Conservation (phyloP, 352 stramenopile species). For the Pythium aphanidermatum region DNA sequence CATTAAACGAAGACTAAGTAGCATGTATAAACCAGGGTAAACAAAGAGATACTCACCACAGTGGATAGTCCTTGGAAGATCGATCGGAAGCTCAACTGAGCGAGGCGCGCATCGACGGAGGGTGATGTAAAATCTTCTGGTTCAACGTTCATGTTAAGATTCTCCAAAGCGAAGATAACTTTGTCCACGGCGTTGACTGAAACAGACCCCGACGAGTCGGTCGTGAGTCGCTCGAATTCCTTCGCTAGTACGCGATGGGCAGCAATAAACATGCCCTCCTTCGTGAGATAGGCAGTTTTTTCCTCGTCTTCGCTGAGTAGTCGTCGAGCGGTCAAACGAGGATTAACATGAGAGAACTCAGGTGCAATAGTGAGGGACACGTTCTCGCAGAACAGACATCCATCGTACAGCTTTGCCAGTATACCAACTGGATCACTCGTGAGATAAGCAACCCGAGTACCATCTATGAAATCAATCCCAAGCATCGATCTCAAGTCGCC, state of each 20-base stretch:
- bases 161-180: constrained; percentile 65
- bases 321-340: constrained; percentile 40
- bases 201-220: constrained; percentile 30
- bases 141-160: constrained; percentile 66
- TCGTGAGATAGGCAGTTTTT: constrained; percentile 42
- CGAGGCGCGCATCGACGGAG: constrained; percentile 32
- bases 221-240: constrained; percentile 54
- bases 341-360: constrained; percentile 68
- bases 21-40: background rate
- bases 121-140: constrained; percentile 51
- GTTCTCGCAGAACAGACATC: constrained; percentile 57
- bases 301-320: constrained; percentile 52
- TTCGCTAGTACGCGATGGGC: constrained; percentile 44
- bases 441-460: constrained; percentile 50
- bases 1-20: too few species aligned
- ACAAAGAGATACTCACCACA: constrained; percentile 35
- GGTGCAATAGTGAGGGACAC: constrained; percentile 46
- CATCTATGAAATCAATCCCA: constrained; percentile 63
- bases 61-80: constrained; percentile 51
- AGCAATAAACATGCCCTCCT: constrained; percentile 59
- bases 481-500: constrained; percentile 24
- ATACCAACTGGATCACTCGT: constrained; percentile 53
- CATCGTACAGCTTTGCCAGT: constrained; percentile 61
- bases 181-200: constrained; percentile 37
- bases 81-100: constrained; percentile 48